Conservation (phyloP, 208 protist genomes). For the Naegleria lovaniensis region DNA sequence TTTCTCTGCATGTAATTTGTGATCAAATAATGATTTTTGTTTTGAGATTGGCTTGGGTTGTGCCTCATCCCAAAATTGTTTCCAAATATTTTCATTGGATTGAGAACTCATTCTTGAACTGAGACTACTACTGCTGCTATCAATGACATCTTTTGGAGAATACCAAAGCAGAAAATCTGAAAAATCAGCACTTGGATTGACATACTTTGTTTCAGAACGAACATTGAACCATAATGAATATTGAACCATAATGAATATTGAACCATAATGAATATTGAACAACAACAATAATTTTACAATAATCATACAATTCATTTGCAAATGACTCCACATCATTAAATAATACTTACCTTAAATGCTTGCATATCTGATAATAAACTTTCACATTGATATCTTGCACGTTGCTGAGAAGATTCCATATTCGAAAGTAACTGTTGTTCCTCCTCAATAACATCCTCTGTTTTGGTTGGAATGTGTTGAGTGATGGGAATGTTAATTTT, state of each 20-base stretch:
- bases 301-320: too few relatives aligned
- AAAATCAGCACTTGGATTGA: background rate
- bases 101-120: background rate
- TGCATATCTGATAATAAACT: constrained; percentile 1
- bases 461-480: background rate
- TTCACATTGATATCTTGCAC: background rate
- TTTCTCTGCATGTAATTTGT: constrained; percentile 2
- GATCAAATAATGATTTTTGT: constrained; percentile 15
- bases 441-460: background rate
- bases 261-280: too few relatives aligned
- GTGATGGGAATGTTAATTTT: constrained; percentile 11
- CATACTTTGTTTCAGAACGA: too few relatives aligned
- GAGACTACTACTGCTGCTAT: background rate
- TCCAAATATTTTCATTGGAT: constrained; percentile 4
- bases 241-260: too few relatives aligned
- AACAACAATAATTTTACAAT: too few relatives aligned
- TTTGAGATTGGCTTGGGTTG: background rate
- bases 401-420: background rate
- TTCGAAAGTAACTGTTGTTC: background rate
- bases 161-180: constrained; percentile 9
- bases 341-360: constrained; percentile 3
- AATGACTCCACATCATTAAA: too few relatives aligned
- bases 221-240: too few relatives aligned
- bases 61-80: background rate
- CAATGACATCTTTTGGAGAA: constrained; percentile 11